Evolutionary conservation across 2,329 filamentous ascomycete species (phyloP), one percentile per base, ranked within the genome.

Genomic region (Phyllachora maydis): DNA sequence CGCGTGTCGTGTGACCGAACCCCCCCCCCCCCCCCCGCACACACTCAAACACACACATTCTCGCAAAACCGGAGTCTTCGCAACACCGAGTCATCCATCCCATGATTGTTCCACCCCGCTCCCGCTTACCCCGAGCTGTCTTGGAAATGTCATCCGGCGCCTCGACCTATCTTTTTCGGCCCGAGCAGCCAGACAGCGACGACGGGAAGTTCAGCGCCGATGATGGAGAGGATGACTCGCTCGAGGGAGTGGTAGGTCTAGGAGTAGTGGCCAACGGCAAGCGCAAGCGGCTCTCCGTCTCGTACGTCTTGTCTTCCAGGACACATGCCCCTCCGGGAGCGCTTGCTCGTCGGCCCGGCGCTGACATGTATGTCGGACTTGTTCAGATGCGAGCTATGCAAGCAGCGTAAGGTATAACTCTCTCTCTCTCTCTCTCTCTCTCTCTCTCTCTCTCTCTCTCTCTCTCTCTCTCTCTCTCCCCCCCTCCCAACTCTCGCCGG

Each of bases 401-500:
- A 83, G 47, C 69, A 76, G 45, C 57, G 77, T 51, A 85, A 83
- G 57, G n/a, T n/a, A n/a, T n/a, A n/a, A n/a, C n/a, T n/a, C n/a
- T n/a, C n/a, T n/a, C n/a, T n/a, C 18, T 21, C 6, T 9, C 10
- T 11, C 13, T 5, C 10, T 14, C 20, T 5, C 14, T 8, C 16
- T 20, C 22, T n/a, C n/a, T n/a, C 25, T 18, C n/a, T 14, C 20
- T 17, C n/a, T 10, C 16, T 22, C 16, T 11, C 20, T 9, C 14
- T 18, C 6, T 15, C 21, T 8, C 10, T 5, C 8, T 13, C 19
- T 6, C 3, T 10, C 9, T 14, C 25, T 12, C 6, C 21, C 17
- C 5, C 6, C 16, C 9, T 17, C 13, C n/a, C 25, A 8, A 14
- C 11, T 22, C 11, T 22, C 11, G 13, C 12, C 20, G 18, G 8